Evolutionary conservation across 805 yeast genomes (phyloP).

Genomic region (Spathaspora arborariae): DNA sequence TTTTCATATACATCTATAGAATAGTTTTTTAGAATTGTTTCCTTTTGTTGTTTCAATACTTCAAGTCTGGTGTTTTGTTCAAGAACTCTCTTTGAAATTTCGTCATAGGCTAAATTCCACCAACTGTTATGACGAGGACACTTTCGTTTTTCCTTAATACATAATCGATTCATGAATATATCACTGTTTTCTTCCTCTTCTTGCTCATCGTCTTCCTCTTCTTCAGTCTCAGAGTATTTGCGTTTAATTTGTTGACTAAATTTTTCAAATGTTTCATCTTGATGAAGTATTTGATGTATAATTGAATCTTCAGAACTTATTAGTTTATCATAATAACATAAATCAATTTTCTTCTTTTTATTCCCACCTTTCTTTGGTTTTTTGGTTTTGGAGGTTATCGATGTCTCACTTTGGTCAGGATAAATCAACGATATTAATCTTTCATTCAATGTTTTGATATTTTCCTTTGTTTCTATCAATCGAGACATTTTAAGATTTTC

Average conservation of each 20-base stretch:
- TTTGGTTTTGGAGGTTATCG: constrained; percentile 19
- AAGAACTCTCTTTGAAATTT: constrained; percentile 22
- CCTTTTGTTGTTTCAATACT: constrained; percentile 22
- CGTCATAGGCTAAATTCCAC: constrained; percentile 37
- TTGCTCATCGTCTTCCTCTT: constrained; percentile 8
- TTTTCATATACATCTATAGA: constrained; percentile 29
- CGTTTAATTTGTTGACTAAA: constrained; percentile 15
- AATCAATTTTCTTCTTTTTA: constrained; percentile 36
- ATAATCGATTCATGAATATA: constrained; percentile 23
- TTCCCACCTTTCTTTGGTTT: constrained; percentile 22
- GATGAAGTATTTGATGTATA: constrained; percentile 1
- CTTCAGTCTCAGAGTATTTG: constrained; percentile 10
- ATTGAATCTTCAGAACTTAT: background rate
- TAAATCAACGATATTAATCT: constrained; percentile 13
- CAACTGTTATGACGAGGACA: constrained; percentile 55
- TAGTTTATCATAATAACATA: constrained; percentile 49
- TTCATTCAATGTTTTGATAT: constrained; percentile 36
- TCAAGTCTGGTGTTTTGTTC: constrained; percentile 33
- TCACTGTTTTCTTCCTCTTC: constrained; percentile 1
- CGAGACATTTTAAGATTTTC: constrained; percentile 15
- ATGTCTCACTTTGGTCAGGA: constrained; percentile 8
- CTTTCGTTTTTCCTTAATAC: constrained; percentile 52
- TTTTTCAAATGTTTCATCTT: constrained; percentile 8
- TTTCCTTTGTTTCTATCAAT: constrained; percentile 31
- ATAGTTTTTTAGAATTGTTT: constrained; percentile 29